Conservation (phyloP, 306 rosid genomes). For the Quercus glauca region DNA sequence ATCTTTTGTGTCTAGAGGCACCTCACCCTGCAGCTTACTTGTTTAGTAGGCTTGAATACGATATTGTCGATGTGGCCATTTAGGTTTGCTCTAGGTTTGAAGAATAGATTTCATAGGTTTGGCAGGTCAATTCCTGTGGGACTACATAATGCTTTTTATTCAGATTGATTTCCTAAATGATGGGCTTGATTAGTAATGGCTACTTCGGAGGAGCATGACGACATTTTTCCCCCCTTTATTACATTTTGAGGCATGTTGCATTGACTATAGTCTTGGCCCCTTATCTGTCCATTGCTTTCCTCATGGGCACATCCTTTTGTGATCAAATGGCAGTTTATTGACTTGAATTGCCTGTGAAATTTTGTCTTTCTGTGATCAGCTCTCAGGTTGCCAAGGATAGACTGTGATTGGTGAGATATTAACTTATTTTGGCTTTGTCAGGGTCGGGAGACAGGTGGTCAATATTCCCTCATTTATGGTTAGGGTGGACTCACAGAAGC, state of each 20-base stretch:
- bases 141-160: background rate
- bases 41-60: background rate
- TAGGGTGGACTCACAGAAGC: conserved; percentile 40
- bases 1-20: too few relatives aligned
- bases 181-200: background rate
- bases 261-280: background rate
- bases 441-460: conserved; percentile 39
- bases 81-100: background rate
- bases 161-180: background rate
- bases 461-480: conserved; percentile 41
- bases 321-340: background rate
- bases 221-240: background rate
- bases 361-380: background rate
- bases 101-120: too few relatives aligned
- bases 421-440: background rate
- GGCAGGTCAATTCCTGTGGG: background rate
- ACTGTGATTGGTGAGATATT: background rate
- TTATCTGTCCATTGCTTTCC: background rate
- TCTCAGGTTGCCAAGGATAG: background rate
- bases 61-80: background rate
- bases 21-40: too few relatives aligned
- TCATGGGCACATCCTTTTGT: too few relatives aligned
- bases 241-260: background rate
- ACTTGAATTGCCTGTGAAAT: too few relatives aligned
- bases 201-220: background rate